Base-by-base conservation (phyloP, 2,329 filamentous ascomycete genomes). In the Colletotrichum incanum region DNA sequence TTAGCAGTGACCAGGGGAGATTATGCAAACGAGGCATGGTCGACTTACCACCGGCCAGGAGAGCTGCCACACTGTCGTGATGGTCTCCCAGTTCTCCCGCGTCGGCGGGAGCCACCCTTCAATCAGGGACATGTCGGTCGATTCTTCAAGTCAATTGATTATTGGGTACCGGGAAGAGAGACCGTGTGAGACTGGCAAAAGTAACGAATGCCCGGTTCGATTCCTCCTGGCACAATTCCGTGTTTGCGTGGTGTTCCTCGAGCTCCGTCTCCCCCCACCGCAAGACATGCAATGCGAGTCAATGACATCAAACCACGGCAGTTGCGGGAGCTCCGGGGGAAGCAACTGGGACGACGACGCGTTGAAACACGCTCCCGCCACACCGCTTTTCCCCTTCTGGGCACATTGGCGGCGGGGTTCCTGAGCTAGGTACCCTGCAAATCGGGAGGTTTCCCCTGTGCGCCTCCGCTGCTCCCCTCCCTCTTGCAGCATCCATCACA, bases 101-200 rank as follows among this genome's bases (percentile, higher is more conserved):
- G 85, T 88, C 1, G 89, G 87, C 20, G 90, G 90, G 73, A 90
- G 80, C 87, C 88, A 91, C 71, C 83, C 84, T 75, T 87, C 79
- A 45, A 90, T 76, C 60, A 90, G 78, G 14, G 86, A 82, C 84
- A 88, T 87, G 67, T 58, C 76, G 43, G 16, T 23, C n/a, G 41
- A 26, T 47, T 49, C 14, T 23, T 12, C 16, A 6, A 12, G 54
- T n/a, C 28, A 12, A 31, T 16, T 37, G 12, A 6, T 20, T 43
- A 14, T 11, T 6, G 7, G 5, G 20, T 20, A 11, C 18, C 7
- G 23, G 23, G 41, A 14, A 41, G 12, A 20, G 23, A 41, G 41
- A 31, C 5, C 41, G 56, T n/a, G 20, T 28, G 26, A 3, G 28
- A 12, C 3, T 45, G 23, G 56, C 28, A 31, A 2, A 41, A 18